phyloP scores from a whole-genome alignment of 768 basidiomycete genomes.

The Leccinum boreale region DNA sequence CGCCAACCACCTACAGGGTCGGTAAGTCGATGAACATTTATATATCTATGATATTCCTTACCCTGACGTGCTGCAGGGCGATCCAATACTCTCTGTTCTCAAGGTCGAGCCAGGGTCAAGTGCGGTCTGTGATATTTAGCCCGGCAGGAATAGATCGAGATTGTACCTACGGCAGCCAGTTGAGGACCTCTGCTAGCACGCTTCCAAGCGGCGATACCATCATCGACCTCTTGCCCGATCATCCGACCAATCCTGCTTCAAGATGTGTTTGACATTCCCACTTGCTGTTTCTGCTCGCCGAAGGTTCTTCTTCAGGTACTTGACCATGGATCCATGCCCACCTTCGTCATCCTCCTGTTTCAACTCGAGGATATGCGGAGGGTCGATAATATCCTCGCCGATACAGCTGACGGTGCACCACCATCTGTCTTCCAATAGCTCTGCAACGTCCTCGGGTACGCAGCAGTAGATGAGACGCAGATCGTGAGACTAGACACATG shows the following conservation, averaged over 20 bases:
- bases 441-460: constrained; percentile 50
- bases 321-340: constrained; percentile 40
- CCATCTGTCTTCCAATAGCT: constrained; percentile 46
- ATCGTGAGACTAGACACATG: constrained; percentile 40
- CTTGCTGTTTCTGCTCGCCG: constrained; percentile 53
- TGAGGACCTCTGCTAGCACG: constrained; percentile 51
- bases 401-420: constrained; percentile 65
- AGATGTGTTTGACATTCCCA: constrained; percentile 47
- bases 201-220: constrained; percentile 57
- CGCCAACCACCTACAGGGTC: constrained; percentile 36
- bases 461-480: constrained; percentile 60
- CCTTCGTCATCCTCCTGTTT: constrained; percentile 36
- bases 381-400: constrained; percentile 56
- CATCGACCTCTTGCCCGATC: constrained; percentile 47
- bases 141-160: background rate
- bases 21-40: background rate
- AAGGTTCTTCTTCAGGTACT: constrained; percentile 61
- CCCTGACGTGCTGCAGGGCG: constrained; percentile 35
- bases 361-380: constrained; percentile 42
- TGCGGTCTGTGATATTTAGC: constrained; percentile 37
- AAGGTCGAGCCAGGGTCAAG: constrained; percentile 54
- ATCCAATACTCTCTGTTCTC: constrained; percentile 58
- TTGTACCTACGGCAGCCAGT: constrained; percentile 42
- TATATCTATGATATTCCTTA: background rate
- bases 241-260: constrained; percentile 37